Evolutionary conservation across 306 rosid species (phyloP).

Genomic region (Sicyos edulis): DNA sequence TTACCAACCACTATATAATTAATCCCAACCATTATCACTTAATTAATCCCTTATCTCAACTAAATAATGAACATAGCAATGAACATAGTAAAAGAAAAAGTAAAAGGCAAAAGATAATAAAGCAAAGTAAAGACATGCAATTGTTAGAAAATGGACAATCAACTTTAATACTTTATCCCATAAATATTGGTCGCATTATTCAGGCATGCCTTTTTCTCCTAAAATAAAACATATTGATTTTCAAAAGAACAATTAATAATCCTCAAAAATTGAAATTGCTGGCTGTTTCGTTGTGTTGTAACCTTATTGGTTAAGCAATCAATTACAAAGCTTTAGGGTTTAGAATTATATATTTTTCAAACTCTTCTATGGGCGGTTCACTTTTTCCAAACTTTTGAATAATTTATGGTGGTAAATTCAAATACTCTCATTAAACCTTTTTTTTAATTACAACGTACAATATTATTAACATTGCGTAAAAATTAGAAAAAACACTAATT

Average conservation of each 20-base stretch:
- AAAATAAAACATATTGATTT: background rate
- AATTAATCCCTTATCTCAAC: background rate
- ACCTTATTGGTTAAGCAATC: slow-evolving; percentile 9
- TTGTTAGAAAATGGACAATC: slow-evolving; percentile 3
- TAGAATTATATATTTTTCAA: background rate
- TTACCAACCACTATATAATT: background rate
- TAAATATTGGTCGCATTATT: background rate
- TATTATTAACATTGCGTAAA: background rate
- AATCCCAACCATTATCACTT: background rate
- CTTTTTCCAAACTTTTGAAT: background rate
- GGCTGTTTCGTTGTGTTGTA: background rate
- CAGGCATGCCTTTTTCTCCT: background rate
- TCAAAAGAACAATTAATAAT: background rate
- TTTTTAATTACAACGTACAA: no score
- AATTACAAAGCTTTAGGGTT: background rate
- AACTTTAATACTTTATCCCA: slow-evolving; percentile 4
- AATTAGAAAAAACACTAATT: background rate
- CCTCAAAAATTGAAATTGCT: background rate
- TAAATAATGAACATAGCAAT: background rate
- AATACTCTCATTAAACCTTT: background rate
- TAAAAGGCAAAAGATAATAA: background rate
- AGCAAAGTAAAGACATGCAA: slow-evolving; percentile 8
- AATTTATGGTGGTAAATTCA: background rate
- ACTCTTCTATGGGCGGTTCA: background rate
- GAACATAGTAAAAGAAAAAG: slow-evolving; percentile 1